These are phyloP conservation scores for Aureobasidium sp. DNA, from an alignment of 2,329 filamentous ascomycete species.

Conservation along the genomic window DNA sequence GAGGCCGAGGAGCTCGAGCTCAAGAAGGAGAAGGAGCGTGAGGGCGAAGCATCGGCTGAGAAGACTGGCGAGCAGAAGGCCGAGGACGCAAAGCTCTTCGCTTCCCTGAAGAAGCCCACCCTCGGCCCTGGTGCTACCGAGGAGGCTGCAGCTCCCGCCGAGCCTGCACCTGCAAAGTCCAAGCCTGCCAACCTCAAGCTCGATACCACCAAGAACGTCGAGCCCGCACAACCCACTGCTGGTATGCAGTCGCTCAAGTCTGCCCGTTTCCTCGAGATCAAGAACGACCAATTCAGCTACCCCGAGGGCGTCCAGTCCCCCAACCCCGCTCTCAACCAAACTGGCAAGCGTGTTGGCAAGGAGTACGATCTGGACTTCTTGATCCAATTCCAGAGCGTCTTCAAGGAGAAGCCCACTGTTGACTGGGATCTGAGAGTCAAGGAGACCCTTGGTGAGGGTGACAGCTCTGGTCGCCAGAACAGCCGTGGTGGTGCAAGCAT, in stretches of 20 bases:
- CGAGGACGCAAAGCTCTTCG: conserved; percentile 36
- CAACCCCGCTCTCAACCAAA: conserved; percentile 83
- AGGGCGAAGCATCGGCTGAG: conserved; percentile 17
- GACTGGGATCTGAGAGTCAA: conserved; percentile 89
- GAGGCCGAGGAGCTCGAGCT: conserved; percentile 43
- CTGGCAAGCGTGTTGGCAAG: conserved; percentile 73
- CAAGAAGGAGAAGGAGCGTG: conserved; percentile 32
- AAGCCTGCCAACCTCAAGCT: conserved; percentile 89
- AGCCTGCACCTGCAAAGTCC: conserved; percentile 52
- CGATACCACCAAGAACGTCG: conserved; percentile 74
- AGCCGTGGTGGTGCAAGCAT: conserved; percentile 41
- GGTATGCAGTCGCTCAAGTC: conserved; percentile 90
- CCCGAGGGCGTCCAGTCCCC: conserved; percentile 78
- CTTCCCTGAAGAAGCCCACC: conserved; percentile 41
- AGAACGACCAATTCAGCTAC: conserved; percentile 66
- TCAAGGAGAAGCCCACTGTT: conserved; percentile 89
- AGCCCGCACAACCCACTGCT: conserved; percentile 86
- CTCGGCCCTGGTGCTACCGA: conserved; percentile 37
- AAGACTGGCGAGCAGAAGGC: conserved; percentile 30
- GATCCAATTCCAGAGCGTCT: conserved; percentile 91
- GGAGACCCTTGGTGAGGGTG: conserved; percentile 53
- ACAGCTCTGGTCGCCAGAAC: conserved; percentile 51
- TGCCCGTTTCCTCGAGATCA: conserved; percentile 75
- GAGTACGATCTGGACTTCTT: conserved; percentile 95
- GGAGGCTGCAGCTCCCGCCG: conserved; percentile 17